Evolutionary conservation across 495 filamentous ascomycete genomes (phyloP), one percentile per base, ranked within the genome.

Genomic region (Hamigera avellanea): DNA sequence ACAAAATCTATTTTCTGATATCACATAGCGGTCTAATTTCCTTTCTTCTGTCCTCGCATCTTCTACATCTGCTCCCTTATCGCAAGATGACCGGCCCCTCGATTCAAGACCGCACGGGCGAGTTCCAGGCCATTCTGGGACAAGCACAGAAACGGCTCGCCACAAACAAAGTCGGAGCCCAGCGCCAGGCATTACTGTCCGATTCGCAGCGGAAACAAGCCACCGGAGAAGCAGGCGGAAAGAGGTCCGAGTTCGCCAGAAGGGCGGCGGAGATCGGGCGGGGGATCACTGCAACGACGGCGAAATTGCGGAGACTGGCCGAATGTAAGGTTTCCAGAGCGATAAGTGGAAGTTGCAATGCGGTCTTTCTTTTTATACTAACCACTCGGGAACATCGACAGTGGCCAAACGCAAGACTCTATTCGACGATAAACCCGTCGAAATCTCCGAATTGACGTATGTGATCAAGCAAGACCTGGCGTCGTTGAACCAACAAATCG

Each of bases 381-480:
- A 50, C 26, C 17, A 15, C 21, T 23, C 21, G 21, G 5, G 4
- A 23, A 23, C 21, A 23, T 23, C 9, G 21, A 36, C 49, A 86
- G 81, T 98, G 56, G 91, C 91, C 35, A 91, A 89, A 56, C 80
- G 93, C 44, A 93, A 95, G 65, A 93, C 93, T 1, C 75, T 98
- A 14, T 96, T 98, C 53, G 91, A 98, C 56, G 91, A 98, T 63
- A 75, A 83, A 56, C 87, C 91, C 2, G 82, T 94, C 26, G 91
- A 98, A 58, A 95, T 98, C 61, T 86, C 87, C 54, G 86, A 96
- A 50, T 76, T 96, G 57, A 91, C 87, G 8, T 93, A 83, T 49
- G 77, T 93, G 54, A 95, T 98, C 63, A 96, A 96, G 59, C 91
- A 96, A 70, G 93, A 96, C 50, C 74, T 96, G 17, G 83, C 87